These are phyloP conservation scores for Aspergillus brunneoviolaceus DNA, from an alignment of 2,329 filamentous ascomycete species.

Conservation along the genomic window DNA sequence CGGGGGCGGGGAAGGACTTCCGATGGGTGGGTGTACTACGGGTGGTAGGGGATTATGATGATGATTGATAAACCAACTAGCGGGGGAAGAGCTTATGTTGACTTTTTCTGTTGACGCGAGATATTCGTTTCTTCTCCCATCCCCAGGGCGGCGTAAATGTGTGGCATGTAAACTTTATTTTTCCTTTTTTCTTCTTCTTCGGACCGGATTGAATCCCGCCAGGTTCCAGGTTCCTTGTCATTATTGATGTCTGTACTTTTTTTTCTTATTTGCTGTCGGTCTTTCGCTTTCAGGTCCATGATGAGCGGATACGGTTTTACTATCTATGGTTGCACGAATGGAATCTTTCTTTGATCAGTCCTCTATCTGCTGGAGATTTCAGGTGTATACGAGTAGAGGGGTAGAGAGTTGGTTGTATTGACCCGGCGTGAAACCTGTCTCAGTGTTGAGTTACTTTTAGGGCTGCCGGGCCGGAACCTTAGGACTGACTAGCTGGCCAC, in stretches of 20 bases:
- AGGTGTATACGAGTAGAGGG: too few species aligned
- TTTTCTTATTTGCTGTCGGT: not conserved
- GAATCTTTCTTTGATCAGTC: not conserved
- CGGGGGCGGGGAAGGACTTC: too few species aligned
- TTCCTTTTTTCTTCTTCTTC: too few species aligned
- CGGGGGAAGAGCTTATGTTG: not conserved
- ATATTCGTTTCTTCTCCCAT: too few species aligned
- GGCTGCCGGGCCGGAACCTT: too few species aligned
- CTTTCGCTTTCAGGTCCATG: slow-evolving; percentile 15
- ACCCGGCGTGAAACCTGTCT: too few species aligned
- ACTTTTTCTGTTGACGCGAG: slow-evolving; percentile 3
- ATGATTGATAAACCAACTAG: not conserved
- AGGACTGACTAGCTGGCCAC: too few species aligned
- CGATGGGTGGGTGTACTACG: too few species aligned
- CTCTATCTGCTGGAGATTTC: too few species aligned
- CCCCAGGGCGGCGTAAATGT: not conserved
- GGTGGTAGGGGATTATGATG: not conserved
- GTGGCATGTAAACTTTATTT: not conserved
- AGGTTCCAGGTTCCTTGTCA: slow-evolving; percentile 1
- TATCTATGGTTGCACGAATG: slow-evolving; percentile 17
- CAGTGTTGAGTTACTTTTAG: too few species aligned
- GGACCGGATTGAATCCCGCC: too few species aligned
- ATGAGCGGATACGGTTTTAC: slow-evolving; percentile 15
- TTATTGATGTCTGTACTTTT: slow-evolving; percentile 15
- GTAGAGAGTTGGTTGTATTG: too few species aligned